Base-by-base conservation (phyloP, 2,329 filamentous ascomycete species). In the Magnaporthiopsis incrustans region DNA sequence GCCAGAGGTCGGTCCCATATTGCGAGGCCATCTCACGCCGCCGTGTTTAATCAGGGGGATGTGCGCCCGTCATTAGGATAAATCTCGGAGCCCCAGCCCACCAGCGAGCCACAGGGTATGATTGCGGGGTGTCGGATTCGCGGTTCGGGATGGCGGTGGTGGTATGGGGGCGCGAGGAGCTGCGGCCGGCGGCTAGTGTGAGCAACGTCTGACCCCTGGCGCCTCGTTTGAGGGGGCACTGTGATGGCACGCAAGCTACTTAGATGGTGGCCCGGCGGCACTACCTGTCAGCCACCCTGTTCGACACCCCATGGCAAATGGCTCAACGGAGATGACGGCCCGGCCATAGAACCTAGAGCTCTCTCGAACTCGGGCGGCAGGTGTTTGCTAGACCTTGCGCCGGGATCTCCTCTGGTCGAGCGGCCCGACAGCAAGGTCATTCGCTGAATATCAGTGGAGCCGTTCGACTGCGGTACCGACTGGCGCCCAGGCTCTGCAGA, bases 51-150 rank as follows among this genome's bases (percentile, higher is more conserved):
- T 53, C 44, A 53, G 44, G 44, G 44, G 44, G 44, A 53, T 53
- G 44, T 60, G 58, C 27, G 32, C 26, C 32, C 58, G 27, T 60
- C 58, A 60, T 60, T 60, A 60, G 58, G 58, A 60, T 60, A 60
- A 60, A 53, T 60, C 26, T 60, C 27, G 58, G 44, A 53, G 18
- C 22, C 6, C 22, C 44, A 53, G 44, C 12, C 22, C 44, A 53
- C 18, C 6, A 53, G 22, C 22, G n/a, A 53, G 18, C 44, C 8
- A 25, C n/a, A n/a, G 22, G 44, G 44, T 53, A 53, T 53, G 44
- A 25, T 53, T 53, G 44, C 44, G 44, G 44, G 44, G 44, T 25
- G 44, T n/a, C 44, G 44, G 44, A 2, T 22, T 22, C 44, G 14
- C 44, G 18, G 44, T 18, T 53, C 22, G 44, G 44, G 44, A 15